Conservation (phyloP, 176 grass and related monocot genomes). For the Oryza nivara region DNA sequence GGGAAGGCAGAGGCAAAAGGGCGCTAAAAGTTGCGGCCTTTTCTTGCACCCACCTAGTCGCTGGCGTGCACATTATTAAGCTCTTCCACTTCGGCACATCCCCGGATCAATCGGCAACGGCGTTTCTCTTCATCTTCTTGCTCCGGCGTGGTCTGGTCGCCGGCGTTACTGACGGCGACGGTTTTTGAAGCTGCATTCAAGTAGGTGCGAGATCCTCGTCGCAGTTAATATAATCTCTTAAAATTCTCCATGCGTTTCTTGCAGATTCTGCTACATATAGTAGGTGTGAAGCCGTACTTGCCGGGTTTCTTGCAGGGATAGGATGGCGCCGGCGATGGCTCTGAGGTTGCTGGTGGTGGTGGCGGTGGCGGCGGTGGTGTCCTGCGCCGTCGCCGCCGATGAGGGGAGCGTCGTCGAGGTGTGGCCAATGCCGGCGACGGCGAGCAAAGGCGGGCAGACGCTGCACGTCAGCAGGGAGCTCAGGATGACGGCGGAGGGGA, state of each 20-base stretch:
- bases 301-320: background rate
- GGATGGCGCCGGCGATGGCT: constrained; percentile 10
- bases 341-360: constrained; percentile 32
- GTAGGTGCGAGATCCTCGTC: constrained; percentile 29
- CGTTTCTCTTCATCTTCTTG: background rate
- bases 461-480: constrained; percentile 69
- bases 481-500: constrained; percentile 56
- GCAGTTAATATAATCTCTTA: background rate
- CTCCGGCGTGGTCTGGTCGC: constrained; percentile 20
- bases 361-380: constrained; percentile 8
- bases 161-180: constrained; percentile 1
- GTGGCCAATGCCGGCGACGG: constrained; percentile 88
- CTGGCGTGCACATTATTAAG: constrained; percentile 29
- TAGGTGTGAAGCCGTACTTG: background rate
- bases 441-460: constrained; percentile 49
- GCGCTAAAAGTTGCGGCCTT: background rate
- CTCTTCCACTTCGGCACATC: background rate
- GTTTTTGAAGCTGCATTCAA: background rate
- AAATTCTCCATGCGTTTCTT: background rate
- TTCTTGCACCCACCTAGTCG: background rate
- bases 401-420: constrained; percentile 58
- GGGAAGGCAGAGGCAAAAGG: constrained; percentile 13
- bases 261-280: background rate
- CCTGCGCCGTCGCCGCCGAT: constrained; percentile 1
- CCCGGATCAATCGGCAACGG: background rate